Conservation (phyloP, 495 filamentous ascomycete genomes). For the Cercophora scortea region DNA sequence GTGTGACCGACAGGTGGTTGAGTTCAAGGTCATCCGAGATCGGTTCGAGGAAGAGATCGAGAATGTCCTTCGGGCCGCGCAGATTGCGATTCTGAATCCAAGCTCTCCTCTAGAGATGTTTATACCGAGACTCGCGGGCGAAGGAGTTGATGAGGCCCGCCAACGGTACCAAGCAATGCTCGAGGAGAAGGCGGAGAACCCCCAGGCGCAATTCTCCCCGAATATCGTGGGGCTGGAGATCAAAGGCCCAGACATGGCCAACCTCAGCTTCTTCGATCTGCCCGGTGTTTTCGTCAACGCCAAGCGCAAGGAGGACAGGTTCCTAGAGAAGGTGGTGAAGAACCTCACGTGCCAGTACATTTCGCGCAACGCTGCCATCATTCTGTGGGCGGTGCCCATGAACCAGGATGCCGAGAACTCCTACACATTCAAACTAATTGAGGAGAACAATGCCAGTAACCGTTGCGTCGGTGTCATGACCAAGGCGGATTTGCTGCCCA, state of each 20-base stretch:
- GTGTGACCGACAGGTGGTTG: constrained; percentile 15
- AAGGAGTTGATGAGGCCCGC: constrained; percentile 22
- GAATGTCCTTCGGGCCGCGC: constrained; percentile 56
- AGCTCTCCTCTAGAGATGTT: constrained; percentile 33
- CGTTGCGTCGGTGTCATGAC: constrained; percentile 73
- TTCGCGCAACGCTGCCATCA: constrained; percentile 52
- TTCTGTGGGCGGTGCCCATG: constrained; percentile 70
- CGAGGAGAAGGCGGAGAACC: constrained; percentile 19
- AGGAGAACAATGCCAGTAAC: constrained; percentile 44
- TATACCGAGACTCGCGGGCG: constrained; percentile 32
- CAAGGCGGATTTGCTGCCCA: constrained; percentile 63
- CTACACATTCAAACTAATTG: constrained; percentile 56
- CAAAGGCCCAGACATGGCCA: constrained; percentile 56
- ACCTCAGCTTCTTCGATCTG: constrained; percentile 72
- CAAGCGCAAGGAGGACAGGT: constrained; percentile 51
- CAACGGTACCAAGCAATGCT: constrained; percentile 18
- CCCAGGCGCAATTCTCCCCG: constrained; percentile 62
- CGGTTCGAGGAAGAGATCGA: constrained; percentile 43
- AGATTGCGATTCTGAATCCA: constrained; percentile 65
- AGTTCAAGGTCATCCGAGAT: constrained; percentile 38
- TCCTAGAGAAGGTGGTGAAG: constrained; percentile 58
- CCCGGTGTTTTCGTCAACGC: constrained; percentile 69
- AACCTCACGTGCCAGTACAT: constrained; percentile 65
- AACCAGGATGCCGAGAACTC: constrained; percentile 65
- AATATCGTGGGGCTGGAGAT: constrained; percentile 72